These are phyloP conservation scores for Avena atlantica DNA, from an alignment of 176 grass and related monocot species.

Conservation along the genomic window DNA sequence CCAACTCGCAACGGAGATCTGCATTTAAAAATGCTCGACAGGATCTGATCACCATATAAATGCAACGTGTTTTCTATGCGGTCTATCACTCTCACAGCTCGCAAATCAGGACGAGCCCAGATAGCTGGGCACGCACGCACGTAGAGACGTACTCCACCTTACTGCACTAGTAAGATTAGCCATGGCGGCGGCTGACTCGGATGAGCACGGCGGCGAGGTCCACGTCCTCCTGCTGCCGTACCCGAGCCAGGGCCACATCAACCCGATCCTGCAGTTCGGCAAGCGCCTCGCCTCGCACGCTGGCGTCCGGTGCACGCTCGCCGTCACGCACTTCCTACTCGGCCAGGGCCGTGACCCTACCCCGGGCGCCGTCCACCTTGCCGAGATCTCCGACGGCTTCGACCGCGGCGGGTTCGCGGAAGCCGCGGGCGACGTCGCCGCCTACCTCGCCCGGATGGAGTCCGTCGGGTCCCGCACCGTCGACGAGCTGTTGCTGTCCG, in stretches of 20 bases:
- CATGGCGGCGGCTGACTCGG: background rate
- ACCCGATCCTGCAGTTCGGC: constrained; percentile 63
- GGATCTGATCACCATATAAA: background rate
- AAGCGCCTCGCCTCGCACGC: constrained; percentile 47
- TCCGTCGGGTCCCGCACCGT: constrained; percentile 52
- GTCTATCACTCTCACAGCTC: background rate
- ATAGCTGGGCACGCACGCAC: background rate
- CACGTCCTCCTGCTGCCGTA: constrained; percentile 64
- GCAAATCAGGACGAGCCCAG: background rate
- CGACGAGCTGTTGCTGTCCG: constrained; percentile 49
- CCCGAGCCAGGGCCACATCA: constrained; percentile 77
- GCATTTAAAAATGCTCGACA: background rate
- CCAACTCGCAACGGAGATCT: background rate
- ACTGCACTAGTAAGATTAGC: background rate
- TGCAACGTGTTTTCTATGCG: background rate
- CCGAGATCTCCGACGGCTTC: constrained; percentile 54
- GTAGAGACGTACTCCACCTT: too few species aligned
- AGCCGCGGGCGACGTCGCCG: background rate
- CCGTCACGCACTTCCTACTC: constrained; percentile 50
- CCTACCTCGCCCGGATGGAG: constrained; percentile 55
- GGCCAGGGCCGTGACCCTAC: constrained; percentile 20
- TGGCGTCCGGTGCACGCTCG: constrained; percentile 54
- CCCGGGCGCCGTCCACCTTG: constrained; percentile 39
- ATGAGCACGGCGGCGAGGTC: background rate
- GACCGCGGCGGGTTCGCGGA: constrained; percentile 40